Evolutionary conservation across 306 rosid species (phyloP).

Genomic region (Boehmeria nivea): DNA sequence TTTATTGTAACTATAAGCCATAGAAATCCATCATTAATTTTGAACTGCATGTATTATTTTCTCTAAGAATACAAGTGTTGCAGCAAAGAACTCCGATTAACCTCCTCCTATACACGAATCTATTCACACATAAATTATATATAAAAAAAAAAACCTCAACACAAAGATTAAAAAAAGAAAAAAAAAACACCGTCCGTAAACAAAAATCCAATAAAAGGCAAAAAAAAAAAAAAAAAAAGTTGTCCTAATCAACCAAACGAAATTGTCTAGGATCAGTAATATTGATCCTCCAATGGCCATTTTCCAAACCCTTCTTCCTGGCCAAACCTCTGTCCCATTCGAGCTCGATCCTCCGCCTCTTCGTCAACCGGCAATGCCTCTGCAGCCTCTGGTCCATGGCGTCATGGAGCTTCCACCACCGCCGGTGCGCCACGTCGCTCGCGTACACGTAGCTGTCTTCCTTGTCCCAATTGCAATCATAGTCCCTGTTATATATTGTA

Average conservation of each 20-base stretch:
- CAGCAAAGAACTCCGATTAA: too few relatives aligned
- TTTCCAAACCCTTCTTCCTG: slow-evolving; percentile 28
- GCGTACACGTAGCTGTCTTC: slow-evolving; percentile 68
- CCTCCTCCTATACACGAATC: too few relatives aligned
- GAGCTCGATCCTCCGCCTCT: slow-evolving; percentile 52
- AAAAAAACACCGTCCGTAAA: too few relatives aligned
- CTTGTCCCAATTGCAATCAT: slow-evolving; percentile 84
- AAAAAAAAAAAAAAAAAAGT: too few relatives aligned
- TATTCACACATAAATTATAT: too few relatives aligned
- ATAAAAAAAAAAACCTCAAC: too few relatives aligned
- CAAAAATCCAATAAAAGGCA: too few relatives aligned
- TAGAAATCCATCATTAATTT: too few relatives aligned
- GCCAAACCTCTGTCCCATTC: slow-evolving; percentile 76
- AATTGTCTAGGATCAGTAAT: slow-evolving; percentile 75
- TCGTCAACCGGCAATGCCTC: slow-evolving; percentile 54
- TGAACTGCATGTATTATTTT: too few relatives aligned
- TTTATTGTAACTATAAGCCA: too few relatives aligned
- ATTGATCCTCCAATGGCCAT: slow-evolving; percentile 72
- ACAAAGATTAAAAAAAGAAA: too few relatives aligned
- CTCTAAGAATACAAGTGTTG: too few relatives aligned
- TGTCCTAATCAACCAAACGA: slow-evolving; percentile 32
- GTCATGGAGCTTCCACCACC: slow-evolving; percentile 84
- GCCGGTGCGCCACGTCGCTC: slow-evolving; percentile 74
- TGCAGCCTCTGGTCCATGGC: slow-evolving; percentile 49
- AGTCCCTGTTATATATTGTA: slow-evolving; percentile 35